Evolutionary conservation across 306 rosid genomes (phyloP), one percentile per base, ranked within the genome.

Genomic region (Amphicarpaea edgeworthii): DNA sequence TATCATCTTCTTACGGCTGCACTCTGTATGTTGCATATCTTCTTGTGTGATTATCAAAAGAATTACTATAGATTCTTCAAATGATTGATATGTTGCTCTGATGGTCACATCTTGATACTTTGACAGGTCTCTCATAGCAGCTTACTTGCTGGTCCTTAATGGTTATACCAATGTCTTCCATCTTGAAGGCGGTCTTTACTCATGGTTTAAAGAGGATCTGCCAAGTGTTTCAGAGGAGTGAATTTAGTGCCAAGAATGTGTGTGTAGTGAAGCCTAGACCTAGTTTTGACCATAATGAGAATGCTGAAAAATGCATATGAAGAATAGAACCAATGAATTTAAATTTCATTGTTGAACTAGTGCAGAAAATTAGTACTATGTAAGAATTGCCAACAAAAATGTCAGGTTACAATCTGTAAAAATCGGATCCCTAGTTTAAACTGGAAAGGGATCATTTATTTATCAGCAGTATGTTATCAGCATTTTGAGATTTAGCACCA

Each of bases 61-160:
- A 34, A 20, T 21, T 16, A 19, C 16, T 12, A 12, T 12, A 12
- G 64, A 32, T 40, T 8, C 21, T 43, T 77, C 41, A 42, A 57
- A 46, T 58, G 21, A 68, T 55, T 47, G 60, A 76, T 7, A 43
- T 20, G 57, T 15, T 47, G 46, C 32, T 49, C 45, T 64, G 63
- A 65, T 54, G 19, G 30, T 40, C 17, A 30, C 71, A 51, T 80
- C 47, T 30, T 50, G 45, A 78, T 38, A 17, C 69, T 63, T 74
- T 1, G 28, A 68, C 92, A 95, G 99, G 78, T 95, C 99, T n/a
- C 73, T 95, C 70, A 95, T 95, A 81, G 99, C 99, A 17, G 97
- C 99, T 79, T 95, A 95, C 85, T 71, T 95, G 93, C 91, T 95
- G 50, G 93, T 86, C 73, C 97, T 95, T 62, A 88, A 95, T 6